Conservation (phyloP, 495 filamentous ascomycete genomes). For the Annulohypoxylon maeteangense region DNA sequence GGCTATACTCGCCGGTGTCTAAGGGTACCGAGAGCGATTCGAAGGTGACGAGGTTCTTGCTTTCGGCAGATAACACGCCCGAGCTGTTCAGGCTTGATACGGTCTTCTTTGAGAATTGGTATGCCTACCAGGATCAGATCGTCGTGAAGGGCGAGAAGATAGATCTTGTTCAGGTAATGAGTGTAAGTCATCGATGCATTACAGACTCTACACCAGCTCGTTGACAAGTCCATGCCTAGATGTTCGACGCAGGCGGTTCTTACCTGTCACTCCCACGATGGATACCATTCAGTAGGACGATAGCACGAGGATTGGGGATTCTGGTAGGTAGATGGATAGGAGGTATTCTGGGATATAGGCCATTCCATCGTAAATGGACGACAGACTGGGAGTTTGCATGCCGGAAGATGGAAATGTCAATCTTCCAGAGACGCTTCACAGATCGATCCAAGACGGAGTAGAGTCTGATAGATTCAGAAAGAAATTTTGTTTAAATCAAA, state of each 20-base stretch:
- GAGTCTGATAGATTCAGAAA: too few species aligned
- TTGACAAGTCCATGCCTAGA: constrained; percentile 46
- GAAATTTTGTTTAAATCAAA: not conserved
- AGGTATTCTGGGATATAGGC: constrained; percentile 62
- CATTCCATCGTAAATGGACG: constrained; percentile 62
- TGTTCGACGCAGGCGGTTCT: constrained; percentile 60
- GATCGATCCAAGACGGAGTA: constrained; percentile 31
- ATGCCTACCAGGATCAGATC: constrained; percentile 61
- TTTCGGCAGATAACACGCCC: constrained; percentile 48
- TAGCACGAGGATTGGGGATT: constrained; percentile 54
- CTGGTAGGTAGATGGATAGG: constrained; percentile 63
- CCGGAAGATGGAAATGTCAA: constrained; percentile 54
- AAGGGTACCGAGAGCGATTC: constrained; percentile 26
- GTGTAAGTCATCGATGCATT: constrained; percentile 45
- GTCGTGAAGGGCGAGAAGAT: constrained; percentile 53
- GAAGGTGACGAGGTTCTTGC: constrained; percentile 42
- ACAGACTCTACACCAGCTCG: not conserved
- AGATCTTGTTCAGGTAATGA: constrained; percentile 58
- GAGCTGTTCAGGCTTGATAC: constrained; percentile 55
- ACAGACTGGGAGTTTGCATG: constrained; percentile 63
- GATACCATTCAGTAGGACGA: constrained; percentile 55
- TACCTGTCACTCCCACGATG: constrained; percentile 59
- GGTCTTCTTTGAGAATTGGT: constrained; percentile 67
- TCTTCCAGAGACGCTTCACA: constrained; percentile 53
- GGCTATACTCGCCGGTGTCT: constrained; percentile 48